Evolutionary conservation across 441 rosid species (phyloP).

Genomic region (Pelargonium fulgidum): DNA sequence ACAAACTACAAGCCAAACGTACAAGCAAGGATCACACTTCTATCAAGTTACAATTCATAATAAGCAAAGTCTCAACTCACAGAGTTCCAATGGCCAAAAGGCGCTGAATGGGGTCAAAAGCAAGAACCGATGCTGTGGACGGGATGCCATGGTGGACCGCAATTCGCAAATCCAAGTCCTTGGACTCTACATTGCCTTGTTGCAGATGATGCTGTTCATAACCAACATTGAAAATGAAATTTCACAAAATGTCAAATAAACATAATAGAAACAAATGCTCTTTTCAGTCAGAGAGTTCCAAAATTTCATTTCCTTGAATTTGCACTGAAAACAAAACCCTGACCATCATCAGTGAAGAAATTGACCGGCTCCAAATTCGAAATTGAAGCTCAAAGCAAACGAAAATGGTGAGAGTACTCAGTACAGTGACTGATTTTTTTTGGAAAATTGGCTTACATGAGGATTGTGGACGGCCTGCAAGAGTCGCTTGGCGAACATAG

Average conservation of each 20-base stretch:
- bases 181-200: slow-evolving; percentile 30
- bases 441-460: slow-evolving; percentile 18
- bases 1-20: neutral
- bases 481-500: slow-evolving; percentile 51
- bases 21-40: slow-evolving; percentile 11
- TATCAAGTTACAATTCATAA: slow-evolving; percentile 48
- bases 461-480: slow-evolving; percentile 42
- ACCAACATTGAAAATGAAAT: neutral
- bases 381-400: neutral
- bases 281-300: neutral
- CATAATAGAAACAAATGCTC: neutral
- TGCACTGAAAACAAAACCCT: slow-evolving; percentile 6
- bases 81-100: slow-evolving; percentile 61
- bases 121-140: slow-evolving; percentile 52
- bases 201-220: slow-evolving; percentile 19
- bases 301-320: neutral
- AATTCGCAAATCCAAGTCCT: slow-evolving; percentile 41
- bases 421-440: neutral
- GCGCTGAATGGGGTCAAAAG: slow-evolving; percentile 52
- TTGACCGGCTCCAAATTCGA: neutral
- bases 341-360: neutral
- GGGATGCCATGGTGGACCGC: slow-evolving; percentile 55
- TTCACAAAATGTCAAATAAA: neutral
- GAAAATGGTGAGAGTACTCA: neutral
- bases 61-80: slow-evolving; percentile 58